Conservation (phyloP, 2,329 filamentous ascomycete genomes). For the Hypoxylon sp. region DNA sequence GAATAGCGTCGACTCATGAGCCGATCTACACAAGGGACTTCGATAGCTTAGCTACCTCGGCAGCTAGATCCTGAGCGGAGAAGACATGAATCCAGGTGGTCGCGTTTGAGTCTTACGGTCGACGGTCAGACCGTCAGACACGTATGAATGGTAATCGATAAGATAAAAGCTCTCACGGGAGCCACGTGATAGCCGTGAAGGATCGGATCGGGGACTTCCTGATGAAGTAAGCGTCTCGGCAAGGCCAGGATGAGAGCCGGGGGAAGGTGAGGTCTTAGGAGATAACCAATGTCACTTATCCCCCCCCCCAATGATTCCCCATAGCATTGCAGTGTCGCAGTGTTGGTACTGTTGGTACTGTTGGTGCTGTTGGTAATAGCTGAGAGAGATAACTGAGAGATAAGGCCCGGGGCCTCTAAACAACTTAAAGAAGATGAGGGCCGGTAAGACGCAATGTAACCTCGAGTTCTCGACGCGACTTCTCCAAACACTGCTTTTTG, state of each 20-base stretch:
- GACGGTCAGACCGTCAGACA: neutral
- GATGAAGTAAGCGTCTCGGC: slow-evolving; percentile 6
- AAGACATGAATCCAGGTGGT: neutral
- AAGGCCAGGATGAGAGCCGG: neutral
- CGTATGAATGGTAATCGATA: neutral
- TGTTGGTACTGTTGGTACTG: too few species aligned
- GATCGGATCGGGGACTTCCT: slow-evolving; percentile 3
- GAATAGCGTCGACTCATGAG: too few species aligned
- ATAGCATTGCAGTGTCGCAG: neutral
- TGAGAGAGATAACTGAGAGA: too few species aligned
- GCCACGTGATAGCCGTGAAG: neutral
- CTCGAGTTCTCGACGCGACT: slow-evolving; percentile 3
- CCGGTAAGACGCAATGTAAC: slow-evolving; percentile 11
- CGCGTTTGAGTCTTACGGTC: neutral
- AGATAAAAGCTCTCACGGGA: neutral
- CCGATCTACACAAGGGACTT: too few species aligned
- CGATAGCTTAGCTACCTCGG: too few species aligned
- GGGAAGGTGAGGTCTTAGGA: slow-evolving; percentile 1
- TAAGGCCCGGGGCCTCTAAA: slow-evolving; percentile 2
- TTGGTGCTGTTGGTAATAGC: too few species aligned
- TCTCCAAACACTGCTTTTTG: neutral
- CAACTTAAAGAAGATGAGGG: slow-evolving; percentile 12
- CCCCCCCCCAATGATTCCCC: slow-evolving; percentile 1
- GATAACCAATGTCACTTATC: slow-evolving; percentile 15
- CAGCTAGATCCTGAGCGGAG: neutral